Base-by-base conservation (phyloP, 176 grass and related monocot genomes). In the Cocos nucifera region DNA sequence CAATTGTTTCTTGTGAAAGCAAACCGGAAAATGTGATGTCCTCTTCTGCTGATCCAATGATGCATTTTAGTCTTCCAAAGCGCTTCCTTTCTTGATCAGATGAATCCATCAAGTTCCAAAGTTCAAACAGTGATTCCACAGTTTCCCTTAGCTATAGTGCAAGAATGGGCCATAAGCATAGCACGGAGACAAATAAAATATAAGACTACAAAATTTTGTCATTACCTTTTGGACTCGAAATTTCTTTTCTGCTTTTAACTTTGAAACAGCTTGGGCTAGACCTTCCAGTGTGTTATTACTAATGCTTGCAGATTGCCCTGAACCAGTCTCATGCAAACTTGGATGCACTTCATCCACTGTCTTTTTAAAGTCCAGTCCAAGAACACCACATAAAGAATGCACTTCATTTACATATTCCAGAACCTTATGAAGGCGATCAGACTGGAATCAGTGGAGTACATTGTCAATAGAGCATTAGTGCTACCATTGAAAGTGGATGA, bases 41-140 rank as follows among this genome's bases (percentile, higher is more conserved):
- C 24, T 92, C 73, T 58, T 92, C 88, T 3, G 93, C 76, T 57
- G 71, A 74, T 62, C 85, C 75, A 53, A 90, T 75, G 69, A 74
- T 76, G 56, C 35, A 80, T 29, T 81, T 82, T 63, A 92, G 54
- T 81, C 53, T 86, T 76, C 62, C 75, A 61, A 85, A 98, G 52
- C 75, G 59, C 66, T 69, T 69, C 61, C 59, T 92, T 49, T 98
- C 84, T 83, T 78, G 84, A 79, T 89, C 76, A 71, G 88, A 73
- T 23, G 93, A 80, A 64, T 98, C 93, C 84, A 98, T 92, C 69
- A 98, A 19, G 49, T 98, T 89, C 93, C 93, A 92, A 28, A 98
- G 84, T 52, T 98, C 74, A 74, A 78, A 89, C 48, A 98, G 54
- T 10, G 67, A 82, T 68, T 89, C 79, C 53, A 92, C 83, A 58